Conservation (phyloP, 768 basidiomycete species). For the Flagelloscypha sp. region DNA sequence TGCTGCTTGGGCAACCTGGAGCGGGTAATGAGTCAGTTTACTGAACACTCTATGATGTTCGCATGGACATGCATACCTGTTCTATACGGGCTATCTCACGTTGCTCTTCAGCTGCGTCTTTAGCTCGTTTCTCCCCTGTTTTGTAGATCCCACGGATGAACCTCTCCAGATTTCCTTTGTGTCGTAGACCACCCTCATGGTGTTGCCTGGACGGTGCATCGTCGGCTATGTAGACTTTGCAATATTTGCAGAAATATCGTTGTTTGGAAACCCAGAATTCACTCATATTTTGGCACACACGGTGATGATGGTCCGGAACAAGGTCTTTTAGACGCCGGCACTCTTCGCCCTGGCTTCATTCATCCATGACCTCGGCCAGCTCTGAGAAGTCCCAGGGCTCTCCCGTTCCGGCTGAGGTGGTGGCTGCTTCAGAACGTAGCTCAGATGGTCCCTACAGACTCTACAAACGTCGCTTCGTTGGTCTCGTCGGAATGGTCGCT, state of each 20-base stretch:
- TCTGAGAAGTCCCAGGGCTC: no score
- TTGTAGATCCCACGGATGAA: slow-evolving; percentile 93
- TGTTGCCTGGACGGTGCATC: slow-evolving; percentile 87
- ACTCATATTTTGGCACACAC: no score
- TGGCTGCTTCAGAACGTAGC: slow-evolving; percentile 4
- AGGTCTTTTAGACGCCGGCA: no score
- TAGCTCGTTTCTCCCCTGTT: slow-evolving; percentile 79
- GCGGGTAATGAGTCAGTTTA: slow-evolving; percentile 4
- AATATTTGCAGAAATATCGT: slow-evolving; percentile 94
- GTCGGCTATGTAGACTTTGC: slow-evolving; percentile 94
- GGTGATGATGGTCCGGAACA: no score
- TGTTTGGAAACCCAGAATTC: slow-evolving; percentile 93
- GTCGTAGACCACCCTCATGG: slow-evolving; percentile 89
- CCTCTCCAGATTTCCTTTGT: slow-evolving; percentile 90
- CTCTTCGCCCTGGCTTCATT: no score
- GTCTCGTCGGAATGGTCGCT: slow-evolving; percentile 24
- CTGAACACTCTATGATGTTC: no score
- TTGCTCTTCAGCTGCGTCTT: slow-evolving; percentile 78
- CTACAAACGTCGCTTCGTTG: slow-evolving; percentile 63
- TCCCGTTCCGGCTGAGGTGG: no score
- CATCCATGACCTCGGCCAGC: no score
- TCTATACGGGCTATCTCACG: slow-evolving; percentile 83
- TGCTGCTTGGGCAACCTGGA: slow-evolving; percentile 70
- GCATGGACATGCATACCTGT: slow-evolving; percentile 50
- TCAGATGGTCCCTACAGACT: slow-evolving; percentile 37